Percentiles rank a stretch among this genome's conserved stretches.
phyloP scores from a whole-genome alignment of 163 green algal genomes.

The Prototheca wickerhamii region DNA sequence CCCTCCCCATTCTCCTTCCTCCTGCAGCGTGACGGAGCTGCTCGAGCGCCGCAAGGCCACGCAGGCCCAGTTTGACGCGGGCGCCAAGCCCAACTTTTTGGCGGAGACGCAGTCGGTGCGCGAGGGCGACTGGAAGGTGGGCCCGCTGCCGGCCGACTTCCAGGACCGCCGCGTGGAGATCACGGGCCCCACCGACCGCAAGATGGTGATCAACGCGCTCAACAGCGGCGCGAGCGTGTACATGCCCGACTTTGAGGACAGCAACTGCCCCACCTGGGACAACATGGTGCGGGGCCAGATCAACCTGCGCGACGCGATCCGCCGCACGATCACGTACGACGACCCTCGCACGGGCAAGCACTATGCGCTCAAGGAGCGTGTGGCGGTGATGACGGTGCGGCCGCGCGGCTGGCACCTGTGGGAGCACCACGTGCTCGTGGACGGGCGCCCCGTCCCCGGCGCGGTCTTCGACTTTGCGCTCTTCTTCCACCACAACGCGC shows the following conservation, averaged over 20 bases:
- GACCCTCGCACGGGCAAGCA: constrained; percentile 32
- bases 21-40: constrained; percentile 52
- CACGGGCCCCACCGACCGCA: constrained; percentile 73
- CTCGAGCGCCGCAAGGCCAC: constrained; percentile 43
- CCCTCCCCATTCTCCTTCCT: background rate
- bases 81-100: constrained; percentile 45
- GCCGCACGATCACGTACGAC: constrained; percentile 44
- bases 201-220: constrained; percentile 89
- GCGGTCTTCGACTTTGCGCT: constrained; percentile 80
- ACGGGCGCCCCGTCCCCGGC: constrained; percentile 52
- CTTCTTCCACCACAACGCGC: constrained; percentile 81
- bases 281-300: constrained; percentile 70
- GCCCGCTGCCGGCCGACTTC: constrained; percentile 53
- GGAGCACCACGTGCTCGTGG: constrained; percentile 79
- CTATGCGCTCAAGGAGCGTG: constrained; percentile 31
- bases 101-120: constrained; percentile 32
- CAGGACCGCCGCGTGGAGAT: constrained; percentile 80
- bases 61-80: constrained; percentile 59
- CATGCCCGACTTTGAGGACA: constrained; percentile 88
- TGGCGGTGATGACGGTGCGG: constrained; percentile 27
- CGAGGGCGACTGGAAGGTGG: constrained; percentile 55
- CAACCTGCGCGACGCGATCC: constrained; percentile 69
- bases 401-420: constrained; percentile 82
- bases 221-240: constrained; percentile 74
- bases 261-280: constrained; percentile 71